Base-by-base conservation (phyloP, 2,329 filamentous ascomycete species). In the Penicillium psychrosexuale region DNA sequence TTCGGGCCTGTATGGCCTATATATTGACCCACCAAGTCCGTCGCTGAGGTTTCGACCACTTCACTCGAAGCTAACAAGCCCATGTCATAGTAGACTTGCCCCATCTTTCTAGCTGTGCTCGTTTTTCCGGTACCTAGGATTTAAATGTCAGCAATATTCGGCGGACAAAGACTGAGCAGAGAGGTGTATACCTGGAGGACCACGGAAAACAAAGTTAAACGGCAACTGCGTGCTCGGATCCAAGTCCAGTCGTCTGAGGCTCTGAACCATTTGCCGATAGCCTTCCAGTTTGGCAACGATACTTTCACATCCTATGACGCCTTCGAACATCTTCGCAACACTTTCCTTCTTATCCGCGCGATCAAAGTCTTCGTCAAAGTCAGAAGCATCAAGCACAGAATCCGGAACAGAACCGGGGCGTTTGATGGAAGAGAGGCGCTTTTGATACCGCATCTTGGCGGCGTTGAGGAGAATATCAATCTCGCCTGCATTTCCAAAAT, bases 401-500 rank as follows among this genome's bases (percentile, higher is more conserved):
- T 44, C 40, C 9, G 27, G 45, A n/a, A 15, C n/a, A n/a, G 12
- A 17, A 12, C 24, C 15, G 3, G 71, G 0, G 57, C 68, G 19
- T 64, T 48, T 15, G 22, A 24, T n/a, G 6, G 47, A 59, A 22
- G 65, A 67, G 9, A 75, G 53, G 24, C 82, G 73, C 51, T 75
- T 71, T 55, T 84, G 80, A 57, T 82, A 77, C 1, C 69, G 61
- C 5, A 70, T 65, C 58, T 88, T 88, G 0, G 86, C 82, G 0
- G 68, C 67, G 46, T 83, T 77, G 0, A 90, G 74, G 0, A 90
- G 66, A n/a, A 82, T 88, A 44, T 93, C 87, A 17, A 94, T 82
- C 58, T 90, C 88, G 0, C 87, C 84, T 0, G 84, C 88, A 62
- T 93, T 92, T 1, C 89, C 84, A 66, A 89, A 90, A 58, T 88